Base-by-base conservation (phyloP, 805 yeast species). In the Komagataella pastoris region DNA sequence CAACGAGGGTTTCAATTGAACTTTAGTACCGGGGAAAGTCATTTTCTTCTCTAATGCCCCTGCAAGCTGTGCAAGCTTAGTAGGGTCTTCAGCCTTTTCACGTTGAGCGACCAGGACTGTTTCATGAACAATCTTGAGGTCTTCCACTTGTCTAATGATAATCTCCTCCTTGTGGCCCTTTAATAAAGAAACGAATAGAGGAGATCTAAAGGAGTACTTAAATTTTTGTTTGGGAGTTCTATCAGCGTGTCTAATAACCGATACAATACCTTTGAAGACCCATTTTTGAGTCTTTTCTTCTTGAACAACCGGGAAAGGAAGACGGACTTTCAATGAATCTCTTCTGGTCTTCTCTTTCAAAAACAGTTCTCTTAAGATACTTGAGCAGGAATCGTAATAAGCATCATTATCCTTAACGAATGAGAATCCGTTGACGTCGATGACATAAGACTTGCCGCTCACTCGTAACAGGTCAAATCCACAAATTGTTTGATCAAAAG, bases 151-250 rank as follows among this genome's bases (percentile, higher is more conserved):
- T 58, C 99, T 76, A 50, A 93, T 90, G 51, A 93, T 93, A 18
- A 93, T 97, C 62, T 93, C 99, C 61, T 89, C 97, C 58, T 85
- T 88, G 62, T 93, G 96, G 2, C 97, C 98, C 65, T 91, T 91
- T 57, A 93, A 70, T 52, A 93, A 67, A 0, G 93, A 87, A 47
- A 89, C 81, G 62, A 93, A 93, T 8, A 88, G 75, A 5, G 88
- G 90, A 2, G 95, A 83, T 57, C 84, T 83, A 72, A 93, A 93
- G 0, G 97, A 89, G 67, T 88, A 95, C 64, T 93, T 93, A 71
- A 93, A 88, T 65, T 93, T 93, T 69, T 93, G 99, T 65, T 93
- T 93, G 14, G 99, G 99, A 0, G 99, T 93, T 64, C 99, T 79
- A 65, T 93, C 99, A 6, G 98, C 99, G 67, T 93, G 99, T 59